Base-by-base conservation (phyloP, 1,284 basidiomycete species). In the Leccinum discolor region DNA sequence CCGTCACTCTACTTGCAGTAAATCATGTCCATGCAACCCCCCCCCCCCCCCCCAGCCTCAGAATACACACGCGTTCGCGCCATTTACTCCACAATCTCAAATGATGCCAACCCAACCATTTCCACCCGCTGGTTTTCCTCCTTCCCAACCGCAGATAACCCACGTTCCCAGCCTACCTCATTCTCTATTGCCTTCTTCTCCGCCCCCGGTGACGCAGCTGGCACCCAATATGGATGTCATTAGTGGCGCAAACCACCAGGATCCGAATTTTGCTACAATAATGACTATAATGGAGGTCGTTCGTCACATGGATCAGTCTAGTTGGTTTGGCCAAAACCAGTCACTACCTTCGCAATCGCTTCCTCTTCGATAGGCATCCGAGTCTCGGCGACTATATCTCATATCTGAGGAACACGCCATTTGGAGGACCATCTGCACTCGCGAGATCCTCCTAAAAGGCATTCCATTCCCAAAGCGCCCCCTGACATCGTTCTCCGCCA, bases 361-460 rank as follows among this genome's bases (percentile, higher is more conserved):
- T 40, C 40, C 40, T 12, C 32, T 18, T 61, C 8, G 21, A 47
- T 64, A 89, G 88, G 84, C 81, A 57, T 88, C 32, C 32, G 32
- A 32, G 32, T 32, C 83, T 68, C 82, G 74, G 66, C 78, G 79
- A n/a, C 69, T 89, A 29, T 71, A 73, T 60, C 66, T 71, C 4
- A 66, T 88, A 10, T 83, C 85, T 1, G 75, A 72, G 10, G 75
- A 83, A 21, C 82, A 80, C 50, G 79, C 82, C 59, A 81, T 89
- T 23, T 90, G 88, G 88, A 80, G 79, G n/a, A 81, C 81, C 50
- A 82, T 82, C 18, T 85, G 82, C 70, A 70, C 71, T 18, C 73
- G 66, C 52, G 78, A 84, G 57, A 79, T 88, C 40, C 71, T 85
- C 4, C 64, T 68, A 11, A 71, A 76, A 29, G 82, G 83, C 0